A percentile compares a stretch with the other conserved stretches of the same genome.
Conservation (phyloP, 768 basidiomycete genomes). For the Lactifluus subvellereus region DNA sequence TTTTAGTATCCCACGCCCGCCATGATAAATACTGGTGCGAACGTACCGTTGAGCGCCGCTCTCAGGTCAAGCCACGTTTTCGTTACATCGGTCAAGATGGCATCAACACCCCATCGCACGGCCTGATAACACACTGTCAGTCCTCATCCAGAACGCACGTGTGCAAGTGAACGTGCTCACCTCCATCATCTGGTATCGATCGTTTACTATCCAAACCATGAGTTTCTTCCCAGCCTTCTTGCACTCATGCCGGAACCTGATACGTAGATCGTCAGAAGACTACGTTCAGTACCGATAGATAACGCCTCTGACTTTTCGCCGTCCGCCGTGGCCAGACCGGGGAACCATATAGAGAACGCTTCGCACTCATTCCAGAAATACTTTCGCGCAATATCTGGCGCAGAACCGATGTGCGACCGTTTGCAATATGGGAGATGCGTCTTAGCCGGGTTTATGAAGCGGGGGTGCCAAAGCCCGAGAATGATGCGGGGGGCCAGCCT, state of each 20-base stretch:
- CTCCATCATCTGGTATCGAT: conserved; percentile 86
- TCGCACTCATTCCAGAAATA: conserved; percentile 90
- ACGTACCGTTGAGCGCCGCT: conserved; percentile 27
- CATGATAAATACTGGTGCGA: not conserved
- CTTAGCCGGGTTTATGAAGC: conserved; percentile 76
- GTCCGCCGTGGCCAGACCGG: conserved; percentile 59
- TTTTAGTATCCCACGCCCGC: not conserved
- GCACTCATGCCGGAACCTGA: conserved; percentile 77
- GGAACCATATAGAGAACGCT: conserved; percentile 82
- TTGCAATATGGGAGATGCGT: conserved; percentile 73
- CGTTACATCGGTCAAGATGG: conserved; percentile 42
- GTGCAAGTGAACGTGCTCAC: conserved; percentile 34
- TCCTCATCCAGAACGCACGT: not conserved
- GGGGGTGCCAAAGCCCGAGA: conserved; percentile 87
- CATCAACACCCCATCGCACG: conserved; percentile 46
- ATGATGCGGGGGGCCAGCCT: conserved; percentile 73
- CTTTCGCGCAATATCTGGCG: conserved; percentile 62
- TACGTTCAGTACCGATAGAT: not conserved
- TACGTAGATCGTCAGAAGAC: not conserved
- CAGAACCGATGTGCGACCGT: conserved; percentile 78
- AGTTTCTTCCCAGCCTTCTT: conserved; percentile 71
- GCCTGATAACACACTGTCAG: conserved; percentile 45
- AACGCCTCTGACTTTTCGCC: conserved; percentile 53
- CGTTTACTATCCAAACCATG: conserved; percentile 97
- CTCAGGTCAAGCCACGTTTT: conserved; percentile 38